A percentile compares a stretch with the other conserved stretches of the same genome.
phyloP scores from a whole-genome alignment of 2,329 filamentous ascomycete species.

The Eutypella sp. region DNA sequence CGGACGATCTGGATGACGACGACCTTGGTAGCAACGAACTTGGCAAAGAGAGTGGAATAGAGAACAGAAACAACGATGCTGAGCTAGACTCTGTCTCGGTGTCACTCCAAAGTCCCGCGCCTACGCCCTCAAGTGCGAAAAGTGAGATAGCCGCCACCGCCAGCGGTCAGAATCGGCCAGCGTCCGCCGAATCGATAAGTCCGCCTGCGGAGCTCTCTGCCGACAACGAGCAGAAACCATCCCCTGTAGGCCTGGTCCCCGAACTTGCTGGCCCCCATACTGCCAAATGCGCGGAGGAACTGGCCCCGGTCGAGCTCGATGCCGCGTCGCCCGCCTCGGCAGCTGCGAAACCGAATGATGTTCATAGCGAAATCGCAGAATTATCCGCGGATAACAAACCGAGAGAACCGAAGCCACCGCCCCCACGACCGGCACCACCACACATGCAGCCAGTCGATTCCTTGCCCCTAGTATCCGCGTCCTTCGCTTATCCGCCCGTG shows the following conservation, averaged over 20 bases:
- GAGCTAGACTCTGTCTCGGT: neutral
- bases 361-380: constrained; percentile 15
- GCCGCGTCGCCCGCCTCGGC: constrained; percentile 12
- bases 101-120: neutral
- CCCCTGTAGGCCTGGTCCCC: constrained; percentile 22
- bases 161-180: neutral
- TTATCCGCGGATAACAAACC: constrained; percentile 17
- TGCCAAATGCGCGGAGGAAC: constrained; percentile 26
- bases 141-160: neutral
- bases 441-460: constrained; percentile 13
- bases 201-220: constrained; percentile 15
- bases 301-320: constrained; percentile 28
- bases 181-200: neutral
- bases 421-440: constrained; percentile 1
- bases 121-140: neutral
- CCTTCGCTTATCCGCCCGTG: constrained; percentile 22
- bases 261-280: constrained; percentile 25
- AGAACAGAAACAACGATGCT: neutral
- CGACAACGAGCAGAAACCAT: constrained; percentile 10
- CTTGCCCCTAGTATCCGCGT: constrained; percentile 24
- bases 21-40: constrained; percentile 39
- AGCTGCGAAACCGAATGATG: constrained; percentile 8
- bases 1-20: constrained; percentile 40
- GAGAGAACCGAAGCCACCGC: constrained; percentile 11
- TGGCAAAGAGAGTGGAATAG: constrained; percentile 4